Evolutionary conservation across 371 early-diverging fungal genomes (phyloP), one percentile per base, ranked within the genome.

Genomic region (Mortierella sp.): DNA sequence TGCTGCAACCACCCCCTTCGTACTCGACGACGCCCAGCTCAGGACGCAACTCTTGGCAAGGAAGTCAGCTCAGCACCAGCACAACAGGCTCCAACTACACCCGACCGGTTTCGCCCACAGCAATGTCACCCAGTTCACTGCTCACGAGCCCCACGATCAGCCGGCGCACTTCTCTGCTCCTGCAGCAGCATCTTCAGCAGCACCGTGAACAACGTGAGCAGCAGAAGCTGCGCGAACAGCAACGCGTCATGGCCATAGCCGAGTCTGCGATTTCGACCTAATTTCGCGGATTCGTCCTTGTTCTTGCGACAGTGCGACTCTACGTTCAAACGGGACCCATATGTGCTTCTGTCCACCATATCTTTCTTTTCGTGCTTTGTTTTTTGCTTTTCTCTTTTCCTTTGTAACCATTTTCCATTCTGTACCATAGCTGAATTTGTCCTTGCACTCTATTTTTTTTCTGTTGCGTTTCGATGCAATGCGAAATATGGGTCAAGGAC

Each of bases 1-100:
- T 93, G 14, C 71, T 92, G 37, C 90, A 91, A n/a, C 91, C 93
- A 50, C 91, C 93, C 13, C 85, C 85, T 24, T 86, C 87, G 4
- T 85, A 86, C 39, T 85, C 85, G 5, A 81, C 77, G 2, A 74
- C 84, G 47, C 71, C 71, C 8, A 40, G 64, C 13, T 41, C 79
- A 19, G 68, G 66, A 44, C 68, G 73, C 31, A 58, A 68, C 19
- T 73, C 74, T 29, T 66, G 55, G 58, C 63, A 70, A 40, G 74
- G 75, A 68, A 79, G 79, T 61, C 61, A 61, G 22, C 34, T 19
- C 48, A 71, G 29, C 11, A 31, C 43, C 26, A 67, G 64, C 45
- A 65, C 58, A 2, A 22, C 67, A 4, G 13, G 22, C 24, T 73
- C 68, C 1, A 44, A 66, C 26, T 34, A 47, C n/a, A 61, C 76